phyloP scores from a whole-genome alignment of 2,329 filamentous ascomycete genomes.

The Fusarium sp. region DNA sequence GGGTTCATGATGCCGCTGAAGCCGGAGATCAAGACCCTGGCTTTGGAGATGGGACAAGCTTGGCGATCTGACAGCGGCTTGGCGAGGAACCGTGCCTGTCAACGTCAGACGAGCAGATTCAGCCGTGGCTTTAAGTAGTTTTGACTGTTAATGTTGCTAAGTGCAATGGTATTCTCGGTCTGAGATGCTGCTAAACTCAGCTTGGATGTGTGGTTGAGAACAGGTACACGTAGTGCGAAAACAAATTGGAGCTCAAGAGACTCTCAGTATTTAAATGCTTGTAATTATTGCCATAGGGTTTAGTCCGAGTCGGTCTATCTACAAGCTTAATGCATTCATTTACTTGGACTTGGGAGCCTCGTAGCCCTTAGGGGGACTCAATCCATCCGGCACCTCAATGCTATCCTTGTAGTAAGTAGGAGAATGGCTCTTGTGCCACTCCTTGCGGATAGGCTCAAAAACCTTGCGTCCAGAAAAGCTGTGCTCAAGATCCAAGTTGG shows the following conservation, averaged over 20 bases:
- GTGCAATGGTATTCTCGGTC: not conserved
- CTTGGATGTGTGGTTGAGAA: too few species aligned
- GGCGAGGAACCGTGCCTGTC: not conserved
- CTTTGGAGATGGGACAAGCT: not conserved
- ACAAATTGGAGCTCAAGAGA: too few species aligned
- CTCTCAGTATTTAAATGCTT: not conserved
- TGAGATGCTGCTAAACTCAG: too few species aligned
- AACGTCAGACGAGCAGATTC: not conserved
- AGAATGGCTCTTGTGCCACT: conserved; percentile 52
- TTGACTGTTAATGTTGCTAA: not conserved
- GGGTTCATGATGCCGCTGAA: not conserved
- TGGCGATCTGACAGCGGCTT: conserved; percentile 6
- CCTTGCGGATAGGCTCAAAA: conserved; percentile 52
- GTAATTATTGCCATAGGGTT: not conserved
- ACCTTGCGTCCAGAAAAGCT: conserved; percentile 50
- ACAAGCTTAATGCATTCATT: not conserved
- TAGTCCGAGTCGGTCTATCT: not conserved
- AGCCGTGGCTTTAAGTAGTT: not conserved
- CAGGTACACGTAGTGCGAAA: too few species aligned
- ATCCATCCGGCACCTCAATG: conserved; percentile 56
- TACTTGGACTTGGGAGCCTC: conserved; percentile 35
- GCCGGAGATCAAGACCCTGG: not conserved
- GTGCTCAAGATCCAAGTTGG: conserved; percentile 53
- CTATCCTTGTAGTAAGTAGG: conserved; percentile 58
- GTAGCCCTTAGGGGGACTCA: conserved; percentile 57